These are phyloP conservation scores for Daedaleopsis sinensis DNA, from an alignment of 768 basidiomycete genomes.

Conservation along the genomic window DNA sequence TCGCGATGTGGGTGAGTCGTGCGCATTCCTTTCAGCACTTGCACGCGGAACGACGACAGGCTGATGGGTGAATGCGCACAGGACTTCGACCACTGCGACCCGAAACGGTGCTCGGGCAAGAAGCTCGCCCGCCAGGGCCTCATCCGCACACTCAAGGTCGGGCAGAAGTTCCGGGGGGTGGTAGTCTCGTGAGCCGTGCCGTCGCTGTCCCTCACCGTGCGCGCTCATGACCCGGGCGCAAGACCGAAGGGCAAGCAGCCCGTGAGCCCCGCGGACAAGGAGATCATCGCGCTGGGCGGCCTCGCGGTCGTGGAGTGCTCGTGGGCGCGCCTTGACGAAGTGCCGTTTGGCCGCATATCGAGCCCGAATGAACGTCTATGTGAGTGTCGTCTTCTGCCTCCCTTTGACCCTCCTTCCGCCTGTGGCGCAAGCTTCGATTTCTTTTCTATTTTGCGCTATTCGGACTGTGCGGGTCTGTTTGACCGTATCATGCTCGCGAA, in stretches of 20 bases:
- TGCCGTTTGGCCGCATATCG: conserved; percentile 92
- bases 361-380: conserved; percentile 91
- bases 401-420: too few species aligned
- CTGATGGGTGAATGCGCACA: conserved; percentile 30
- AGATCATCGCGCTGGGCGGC: conserved; percentile 71
- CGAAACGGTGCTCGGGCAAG: conserved; percentile 85
- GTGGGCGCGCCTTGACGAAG: conserved; percentile 94
- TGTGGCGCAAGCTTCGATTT: too few species aligned
- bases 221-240: too few species aligned
- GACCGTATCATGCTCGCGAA: too few species aligned
- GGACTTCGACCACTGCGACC: conserved; percentile 99
- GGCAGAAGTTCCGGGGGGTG: conserved; percentile 85
- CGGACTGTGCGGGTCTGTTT: too few species aligned
- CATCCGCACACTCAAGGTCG: conserved; percentile 82
- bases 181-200: conserved; percentile 83
- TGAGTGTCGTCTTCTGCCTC: conserved; percentile 40
- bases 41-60: too few species aligned
- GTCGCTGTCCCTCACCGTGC: background rate
- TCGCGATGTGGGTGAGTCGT: conserved; percentile 92
- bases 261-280: conserved; percentile 84
- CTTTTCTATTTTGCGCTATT: too few species aligned
- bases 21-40: background rate
- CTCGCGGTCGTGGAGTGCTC: conserved; percentile 99
- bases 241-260: conserved; percentile 85
- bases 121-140: conserved; percentile 85